A percentile compares a stretch with the other conserved stretches of the same genome.
Conservation (phyloP, 306 rosid species). For the Pachyrhizus erosus region DNA sequence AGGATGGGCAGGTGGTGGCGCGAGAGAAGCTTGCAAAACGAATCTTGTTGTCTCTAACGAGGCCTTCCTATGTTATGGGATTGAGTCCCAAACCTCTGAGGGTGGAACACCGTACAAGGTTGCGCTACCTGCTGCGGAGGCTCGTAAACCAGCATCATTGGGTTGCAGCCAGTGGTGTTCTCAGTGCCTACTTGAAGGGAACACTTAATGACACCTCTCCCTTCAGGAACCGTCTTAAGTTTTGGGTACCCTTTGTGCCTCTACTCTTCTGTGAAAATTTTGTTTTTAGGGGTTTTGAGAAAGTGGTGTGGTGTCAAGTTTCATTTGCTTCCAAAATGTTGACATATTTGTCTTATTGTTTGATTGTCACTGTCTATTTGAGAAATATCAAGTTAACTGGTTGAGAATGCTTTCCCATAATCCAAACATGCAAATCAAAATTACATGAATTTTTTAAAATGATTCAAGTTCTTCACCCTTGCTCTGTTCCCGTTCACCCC, state of each 20-base stretch:
- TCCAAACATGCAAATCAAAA: neutral
- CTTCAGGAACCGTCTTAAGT: constrained; percentile 64
- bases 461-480: neutral
- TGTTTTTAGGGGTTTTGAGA: neutral
- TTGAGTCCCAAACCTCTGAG: constrained; percentile 56
- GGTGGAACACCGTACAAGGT: constrained; percentile 53
- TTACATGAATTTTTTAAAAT: neutral
- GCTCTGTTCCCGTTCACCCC: neutral
- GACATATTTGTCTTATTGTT: neutral
- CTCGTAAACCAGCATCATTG: constrained; percentile 61
- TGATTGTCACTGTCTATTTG: neutral
- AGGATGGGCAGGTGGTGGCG: neutral
- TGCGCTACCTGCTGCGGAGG: constrained; percentile 50
- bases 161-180: constrained; percentile 71
- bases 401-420: no score
- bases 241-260: constrained; percentile 51
- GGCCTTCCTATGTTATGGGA: constrained; percentile 61
- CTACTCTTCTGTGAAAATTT: neutral
- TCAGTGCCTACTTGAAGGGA: constrained; percentile 62
- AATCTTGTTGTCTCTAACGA: constrained; percentile 53
- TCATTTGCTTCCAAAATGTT: constrained; percentile 18
- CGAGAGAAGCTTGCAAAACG: constrained; percentile 47
- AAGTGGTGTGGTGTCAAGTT: neutral
- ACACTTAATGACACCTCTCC: constrained; percentile 59
- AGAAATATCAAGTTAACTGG: neutral